These are phyloP conservation scores for Malus sylvestris DNA, from an alignment of 306 rosid species.

Conservation along the genomic window DNA sequence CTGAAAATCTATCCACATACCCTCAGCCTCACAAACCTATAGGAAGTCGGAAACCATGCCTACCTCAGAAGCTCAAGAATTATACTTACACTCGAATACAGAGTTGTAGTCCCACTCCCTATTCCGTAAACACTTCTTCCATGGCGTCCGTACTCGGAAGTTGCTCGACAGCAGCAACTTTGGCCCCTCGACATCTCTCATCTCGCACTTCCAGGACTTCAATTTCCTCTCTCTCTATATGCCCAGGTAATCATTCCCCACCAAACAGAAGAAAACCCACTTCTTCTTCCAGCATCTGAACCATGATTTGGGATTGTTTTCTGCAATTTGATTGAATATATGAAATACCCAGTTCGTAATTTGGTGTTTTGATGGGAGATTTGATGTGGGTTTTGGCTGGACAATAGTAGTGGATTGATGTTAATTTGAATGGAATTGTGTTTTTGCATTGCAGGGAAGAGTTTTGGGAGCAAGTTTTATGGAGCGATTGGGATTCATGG, in stretches of 20 bases:
- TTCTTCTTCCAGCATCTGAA: background rate
- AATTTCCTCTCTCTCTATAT: conserved; percentile 34
- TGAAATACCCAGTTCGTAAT: conserved; percentile 15
- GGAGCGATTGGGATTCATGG: conserved; percentile 56
- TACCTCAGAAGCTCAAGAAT: conserved; percentile 4
- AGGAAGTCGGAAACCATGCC: conserved; percentile 17
- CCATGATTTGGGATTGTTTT: background rate
- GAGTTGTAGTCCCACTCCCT: background rate
- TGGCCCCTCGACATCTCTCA: conserved; percentile 45
- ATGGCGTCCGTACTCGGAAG: conserved; percentile 78
- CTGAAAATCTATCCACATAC: conserved; percentile 69
- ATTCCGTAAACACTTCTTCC: background rate
- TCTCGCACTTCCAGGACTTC: conserved; percentile 40
- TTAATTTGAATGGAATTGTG: conserved; percentile 9
- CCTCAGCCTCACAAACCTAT: conserved; percentile 37
- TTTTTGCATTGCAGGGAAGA: conserved; percentile 44
- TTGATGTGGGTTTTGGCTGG: conserved; percentile 7
- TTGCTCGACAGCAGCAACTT: conserved; percentile 54
- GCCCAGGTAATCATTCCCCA: conserved; percentile 45
- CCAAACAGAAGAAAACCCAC: background rate
- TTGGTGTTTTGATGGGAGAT: background rate
- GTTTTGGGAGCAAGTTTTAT: conserved; percentile 38
- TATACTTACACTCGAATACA: background rate
- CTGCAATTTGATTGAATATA: background rate
- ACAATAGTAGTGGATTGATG: conserved; percentile 5